A percentile compares a stretch with the other conserved stretches of the same genome.
These are phyloP conservation scores for Suillus placidus DNA, from an alignment of 768 basidiomycete species.

Conservation along the genomic window DNA sequence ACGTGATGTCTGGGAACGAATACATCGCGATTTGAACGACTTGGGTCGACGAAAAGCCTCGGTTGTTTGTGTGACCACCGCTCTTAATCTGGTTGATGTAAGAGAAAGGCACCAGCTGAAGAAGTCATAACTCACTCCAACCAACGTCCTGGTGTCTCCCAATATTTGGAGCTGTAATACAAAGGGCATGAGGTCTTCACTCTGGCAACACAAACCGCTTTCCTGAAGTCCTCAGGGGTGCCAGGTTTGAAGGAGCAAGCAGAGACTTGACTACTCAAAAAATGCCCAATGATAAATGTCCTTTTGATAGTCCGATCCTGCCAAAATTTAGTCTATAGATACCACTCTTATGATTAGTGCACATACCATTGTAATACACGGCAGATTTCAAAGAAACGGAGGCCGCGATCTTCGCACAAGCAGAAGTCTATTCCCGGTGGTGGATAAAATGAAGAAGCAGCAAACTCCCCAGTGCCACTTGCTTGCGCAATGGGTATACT, in stretches of 20 bases:
- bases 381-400: slow-evolving; percentile 46
- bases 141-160: slow-evolving; percentile 46
- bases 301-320: slow-evolving; percentile 34
- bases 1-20: slow-evolving; percentile 45
- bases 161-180: slow-evolving; percentile 48
- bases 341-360: neutral
- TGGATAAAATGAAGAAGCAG: neutral
- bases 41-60: neutral
- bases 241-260: slow-evolving; percentile 63
- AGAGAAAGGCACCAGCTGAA: slow-evolving; percentile 6
- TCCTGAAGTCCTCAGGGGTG: slow-evolving; percentile 52
- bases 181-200: neutral
- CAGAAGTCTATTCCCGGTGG: neutral
- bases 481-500: neutral
- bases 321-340: slow-evolving; percentile 6
- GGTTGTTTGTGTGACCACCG: neutral
- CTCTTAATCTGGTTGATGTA: neutral
- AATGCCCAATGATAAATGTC: slow-evolving; percentile 53
- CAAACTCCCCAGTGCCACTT: neutral
- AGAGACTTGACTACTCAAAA: slow-evolving; percentile 47
- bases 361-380: slow-evolving; percentile 47
- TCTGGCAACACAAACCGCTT: slow-evolving; percentile 40
- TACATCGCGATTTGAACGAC: neutral
- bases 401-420: slow-evolving; percentile 40
- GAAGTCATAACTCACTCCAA: slow-evolving; percentile 47